phyloP scores from a whole-genome alignment of 1,139 yeast species.

The Kodamaea alishanica region DNA sequence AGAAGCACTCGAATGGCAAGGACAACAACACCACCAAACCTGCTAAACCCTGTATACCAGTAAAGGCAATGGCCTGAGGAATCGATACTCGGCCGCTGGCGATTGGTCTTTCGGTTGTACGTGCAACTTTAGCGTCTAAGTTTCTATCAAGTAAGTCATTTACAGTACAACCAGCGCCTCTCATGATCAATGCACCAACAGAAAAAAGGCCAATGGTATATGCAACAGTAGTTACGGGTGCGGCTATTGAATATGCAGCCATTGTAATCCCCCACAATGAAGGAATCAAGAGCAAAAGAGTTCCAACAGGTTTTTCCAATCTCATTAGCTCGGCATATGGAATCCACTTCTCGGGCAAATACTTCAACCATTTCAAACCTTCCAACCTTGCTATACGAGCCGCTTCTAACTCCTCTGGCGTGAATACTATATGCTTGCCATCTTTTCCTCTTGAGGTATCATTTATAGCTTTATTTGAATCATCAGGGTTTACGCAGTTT shows the following conservation, averaged over 20 bases:
- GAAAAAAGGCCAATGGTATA: constrained; percentile 66
- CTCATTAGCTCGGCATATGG: constrained; percentile 93
- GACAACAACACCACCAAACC: constrained; percentile 72
- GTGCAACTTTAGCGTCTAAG: constrained; percentile 76
- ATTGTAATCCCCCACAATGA: constrained; percentile 78
- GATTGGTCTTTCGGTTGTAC: constrained; percentile 87
- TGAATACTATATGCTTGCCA: constrained; percentile 26
- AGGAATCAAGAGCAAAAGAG: constrained; percentile 77
- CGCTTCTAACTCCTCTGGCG: constrained; percentile 51
- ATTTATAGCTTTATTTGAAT: no score
- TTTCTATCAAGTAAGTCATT: constrained; percentile 85
- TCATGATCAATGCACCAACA: constrained; percentile 82
- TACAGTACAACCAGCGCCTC: constrained; percentile 97
- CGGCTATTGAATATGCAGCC: constrained; percentile 74
- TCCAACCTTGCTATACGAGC: constrained; percentile 57
- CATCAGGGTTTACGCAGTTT: no score
- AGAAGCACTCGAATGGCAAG: constrained; percentile 78
- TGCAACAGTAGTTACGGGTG: constrained; percentile 60
- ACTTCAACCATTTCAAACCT: constrained; percentile 57
- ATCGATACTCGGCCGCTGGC: constrained; percentile 80
- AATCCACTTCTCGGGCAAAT: constrained; percentile 66
- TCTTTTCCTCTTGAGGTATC: not conserved
- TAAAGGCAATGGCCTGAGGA: constrained; percentile 67
- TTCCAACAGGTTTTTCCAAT: constrained; percentile 91
- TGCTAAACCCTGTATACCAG: constrained; percentile 71